Conservation (phyloP, 225 moss, liverwort and hornwort species). For the Ulota crispa region DNA sequence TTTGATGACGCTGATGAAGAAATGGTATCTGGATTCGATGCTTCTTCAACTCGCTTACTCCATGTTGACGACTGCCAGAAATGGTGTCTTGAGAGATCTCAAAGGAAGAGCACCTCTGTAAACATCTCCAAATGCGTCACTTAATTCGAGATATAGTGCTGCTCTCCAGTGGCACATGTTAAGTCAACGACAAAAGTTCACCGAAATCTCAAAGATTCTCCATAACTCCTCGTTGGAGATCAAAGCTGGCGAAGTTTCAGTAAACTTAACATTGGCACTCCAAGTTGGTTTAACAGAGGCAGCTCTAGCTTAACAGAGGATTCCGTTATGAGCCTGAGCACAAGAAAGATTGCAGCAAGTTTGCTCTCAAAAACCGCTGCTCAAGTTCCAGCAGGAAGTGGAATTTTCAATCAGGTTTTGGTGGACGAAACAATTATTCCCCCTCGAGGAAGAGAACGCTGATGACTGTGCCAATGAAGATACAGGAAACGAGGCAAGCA, state of each 20-base stretch:
- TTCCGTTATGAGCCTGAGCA: not conserved
- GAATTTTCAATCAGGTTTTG: not conserved
- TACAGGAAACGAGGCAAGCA: not conserved
- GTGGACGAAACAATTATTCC: not conserved
- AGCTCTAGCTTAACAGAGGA: not conserved
- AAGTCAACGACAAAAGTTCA: not conserved
- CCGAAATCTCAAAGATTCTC: not conserved
- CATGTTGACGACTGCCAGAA: not conserved
- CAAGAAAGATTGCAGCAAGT: not conserved
- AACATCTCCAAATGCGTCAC: not conserved
- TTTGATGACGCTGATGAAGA: not conserved
- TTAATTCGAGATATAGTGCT: not conserved
- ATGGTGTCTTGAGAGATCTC: not conserved
- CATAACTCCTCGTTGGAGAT: not conserved
- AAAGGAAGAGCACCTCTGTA: not conserved
- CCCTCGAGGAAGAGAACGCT: not conserved
- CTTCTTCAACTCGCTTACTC: not conserved
- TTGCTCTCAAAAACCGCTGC: not conserved
- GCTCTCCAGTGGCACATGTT: not conserved
- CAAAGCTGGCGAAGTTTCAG: not conserved
- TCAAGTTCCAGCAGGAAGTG: not conserved
- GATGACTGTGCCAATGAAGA: not conserved
- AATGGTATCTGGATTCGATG: not conserved
- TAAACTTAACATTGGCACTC: not conserved
- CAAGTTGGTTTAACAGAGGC: no score